Evolutionary conservation across 2,329 filamentous ascomycete species (phyloP).

Genomic region (Dactylellina drechsleri): DNA sequence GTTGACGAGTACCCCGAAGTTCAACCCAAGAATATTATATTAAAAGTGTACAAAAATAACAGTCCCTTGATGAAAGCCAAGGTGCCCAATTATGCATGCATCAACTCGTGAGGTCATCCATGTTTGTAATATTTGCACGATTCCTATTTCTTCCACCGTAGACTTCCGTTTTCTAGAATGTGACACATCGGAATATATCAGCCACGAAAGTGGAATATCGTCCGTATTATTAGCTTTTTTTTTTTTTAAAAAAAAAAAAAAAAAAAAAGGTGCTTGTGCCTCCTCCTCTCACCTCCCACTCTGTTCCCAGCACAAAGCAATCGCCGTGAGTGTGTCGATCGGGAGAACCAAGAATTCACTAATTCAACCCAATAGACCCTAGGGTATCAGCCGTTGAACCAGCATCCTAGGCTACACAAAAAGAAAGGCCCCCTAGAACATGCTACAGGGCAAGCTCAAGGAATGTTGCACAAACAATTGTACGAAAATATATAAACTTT

Average conservation of each 20-base stretch:
- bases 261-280: background rate
- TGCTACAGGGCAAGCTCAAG: background rate
- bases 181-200: conserved; percentile 5
- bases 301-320: conserved; percentile 19
- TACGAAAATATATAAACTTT: background rate
- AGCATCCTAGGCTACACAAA: background rate
- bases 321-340: conserved; percentile 9
- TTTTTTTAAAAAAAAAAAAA: background rate
- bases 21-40: too few species aligned
- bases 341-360: conserved; percentile 5
- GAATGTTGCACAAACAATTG: conserved; percentile 15
- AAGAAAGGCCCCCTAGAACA: background rate
- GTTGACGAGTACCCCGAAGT: too few species aligned
- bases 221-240: background rate
- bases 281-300: background rate
- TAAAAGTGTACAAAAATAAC: too few species aligned
- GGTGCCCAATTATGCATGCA: too few species aligned
- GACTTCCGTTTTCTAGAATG: conserved; percentile 16
- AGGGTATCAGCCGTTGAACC: background rate
- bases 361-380: background rate
- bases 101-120: too few species aligned
- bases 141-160: background rate
- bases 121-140: background rate
- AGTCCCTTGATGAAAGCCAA: too few species aligned
- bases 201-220: background rate